These are phyloP conservation scores for Brassica juncea DNA, from an alignment of 345 rosid species.

Conservation along the genomic window DNA sequence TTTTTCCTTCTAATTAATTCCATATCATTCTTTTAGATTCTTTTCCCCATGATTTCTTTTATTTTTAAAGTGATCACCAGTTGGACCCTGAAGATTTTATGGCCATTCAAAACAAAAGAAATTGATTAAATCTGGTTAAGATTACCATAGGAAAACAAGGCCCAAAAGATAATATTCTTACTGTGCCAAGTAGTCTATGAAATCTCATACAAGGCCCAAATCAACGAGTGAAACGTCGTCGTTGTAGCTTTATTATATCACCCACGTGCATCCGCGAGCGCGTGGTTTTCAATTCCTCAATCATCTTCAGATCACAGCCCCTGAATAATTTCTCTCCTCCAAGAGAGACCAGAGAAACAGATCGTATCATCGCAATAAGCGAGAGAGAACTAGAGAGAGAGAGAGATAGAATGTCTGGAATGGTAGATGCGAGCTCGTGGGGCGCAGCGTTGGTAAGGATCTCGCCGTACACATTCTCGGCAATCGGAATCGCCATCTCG, in stretches of 20 bases:
- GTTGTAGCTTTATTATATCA: not conserved
- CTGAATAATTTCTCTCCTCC: conserved; percentile 13
- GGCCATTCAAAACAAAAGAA: no score
- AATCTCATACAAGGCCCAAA: not conserved
- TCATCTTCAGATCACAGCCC: conserved; percentile 38
- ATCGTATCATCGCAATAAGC: conserved; percentile 24
- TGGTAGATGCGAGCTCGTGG: conserved; percentile 72
- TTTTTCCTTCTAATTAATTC: no score
- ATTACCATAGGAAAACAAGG: not conserved
- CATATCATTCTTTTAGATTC: no score
- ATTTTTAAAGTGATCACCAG: no score
- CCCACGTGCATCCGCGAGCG: not conserved
- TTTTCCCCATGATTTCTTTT: no score
- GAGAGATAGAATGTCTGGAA: conserved; percentile 42
- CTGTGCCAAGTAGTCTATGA: not conserved
- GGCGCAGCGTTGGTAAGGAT: conserved; percentile 67
- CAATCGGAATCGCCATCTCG: conserved; percentile 89
- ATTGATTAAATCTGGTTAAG: not conserved
- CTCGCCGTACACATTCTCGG: conserved; percentile 95
- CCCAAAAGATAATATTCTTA: not conserved
- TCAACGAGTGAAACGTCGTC: not conserved
- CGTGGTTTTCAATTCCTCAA: conserved; percentile 9
- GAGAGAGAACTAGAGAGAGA: not conserved
- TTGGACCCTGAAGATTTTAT: no score
- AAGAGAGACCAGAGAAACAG: conserved; percentile 17